A percentile compares a stretch with the other conserved stretches of the same genome.
Evolutionary conservation across 2,329 filamentous ascomycete genomes (phyloP).

Genomic region (Hypoxylon sp.): DNA sequence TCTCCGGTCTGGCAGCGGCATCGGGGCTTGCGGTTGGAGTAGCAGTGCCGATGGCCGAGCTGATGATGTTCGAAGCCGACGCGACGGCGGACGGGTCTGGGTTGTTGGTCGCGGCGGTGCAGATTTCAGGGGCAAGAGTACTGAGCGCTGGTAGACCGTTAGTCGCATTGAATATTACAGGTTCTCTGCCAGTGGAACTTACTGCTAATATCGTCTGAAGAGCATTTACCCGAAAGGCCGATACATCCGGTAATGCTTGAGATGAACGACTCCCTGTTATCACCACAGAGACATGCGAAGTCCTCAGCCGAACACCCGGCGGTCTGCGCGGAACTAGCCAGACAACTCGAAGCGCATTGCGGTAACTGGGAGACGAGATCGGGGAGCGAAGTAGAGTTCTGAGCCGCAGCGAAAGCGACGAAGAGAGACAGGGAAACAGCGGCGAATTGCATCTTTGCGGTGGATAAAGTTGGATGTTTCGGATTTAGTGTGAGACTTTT

Average conservation of each 20-base stretch:
- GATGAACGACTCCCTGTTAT: conserved; percentile 48
- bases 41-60: conserved; percentile 48
- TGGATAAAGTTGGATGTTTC: conserved; percentile 12
- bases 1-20: conserved; percentile 49
- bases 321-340: conserved; percentile 41
- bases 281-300: conserved; percentile 52
- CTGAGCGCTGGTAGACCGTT: conserved; percentile 40
- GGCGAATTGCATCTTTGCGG: conserved; percentile 47
- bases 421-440: conserved; percentile 46
- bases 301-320: conserved; percentile 51
- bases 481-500: conserved; percentile 6
- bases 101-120: conserved; percentile 46
- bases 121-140: conserved; percentile 51
- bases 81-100: conserved; percentile 50
- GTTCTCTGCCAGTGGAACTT: conserved; percentile 29
- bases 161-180: background rate
- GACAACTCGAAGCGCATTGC: conserved; percentile 51
- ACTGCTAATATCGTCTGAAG: conserved; percentile 48
- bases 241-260: conserved; percentile 47
- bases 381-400: conserved; percentile 49
- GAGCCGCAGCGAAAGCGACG: conserved; percentile 47
- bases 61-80: conserved; percentile 52
- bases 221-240: conserved; percentile 37
- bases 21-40: conserved; percentile 41
- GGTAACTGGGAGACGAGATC: conserved; percentile 52